Conservation (phyloP, 1,139 yeast genomes). For the Geotrichum aggregatum region DNA sequence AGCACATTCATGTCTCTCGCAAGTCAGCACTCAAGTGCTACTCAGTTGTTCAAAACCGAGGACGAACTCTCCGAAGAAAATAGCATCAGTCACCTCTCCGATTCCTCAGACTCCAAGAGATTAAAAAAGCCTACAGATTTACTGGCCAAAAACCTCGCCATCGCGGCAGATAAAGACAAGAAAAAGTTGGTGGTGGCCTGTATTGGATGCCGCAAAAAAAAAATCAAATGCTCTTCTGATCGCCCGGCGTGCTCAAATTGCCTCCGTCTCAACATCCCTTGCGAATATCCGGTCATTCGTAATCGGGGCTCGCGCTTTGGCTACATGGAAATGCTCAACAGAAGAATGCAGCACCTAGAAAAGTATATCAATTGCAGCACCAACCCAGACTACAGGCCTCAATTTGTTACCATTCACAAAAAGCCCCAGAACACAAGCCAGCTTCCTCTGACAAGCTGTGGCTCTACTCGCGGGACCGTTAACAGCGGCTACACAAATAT, state of each 20-base stretch:
- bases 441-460: slow-evolving; percentile 2
- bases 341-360: slow-evolving; percentile 34
- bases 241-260: slow-evolving; percentile 42
- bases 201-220: slow-evolving; percentile 39
- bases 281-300: slow-evolving; percentile 39
- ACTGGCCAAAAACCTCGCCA: neutral
- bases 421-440: slow-evolving; percentile 14
- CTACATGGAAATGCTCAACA: slow-evolving; percentile 37
- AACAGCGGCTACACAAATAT: slow-evolving; percentile 17
- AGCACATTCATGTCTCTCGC: too few relatives aligned
- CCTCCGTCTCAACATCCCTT: slow-evolving; percentile 36
- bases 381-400: slow-evolving; percentile 20
- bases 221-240: slow-evolving; percentile 40
- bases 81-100: too few relatives aligned
- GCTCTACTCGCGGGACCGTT: slow-evolving; percentile 17
- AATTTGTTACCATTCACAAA: slow-evolving; percentile 19
- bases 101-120: too few relatives aligned
- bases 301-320: slow-evolving; percentile 41
- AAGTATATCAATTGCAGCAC: slow-evolving; percentile 28
- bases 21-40: neutral
- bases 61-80: neutral
- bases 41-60: neutral
- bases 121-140: neutral
- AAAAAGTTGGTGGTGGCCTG: slow-evolving; percentile 40
- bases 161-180: slow-evolving; percentile 14